phyloP scores from a whole-genome alignment of 495 filamentous ascomycete species.

The Chaetomidium leptoderma region DNA sequence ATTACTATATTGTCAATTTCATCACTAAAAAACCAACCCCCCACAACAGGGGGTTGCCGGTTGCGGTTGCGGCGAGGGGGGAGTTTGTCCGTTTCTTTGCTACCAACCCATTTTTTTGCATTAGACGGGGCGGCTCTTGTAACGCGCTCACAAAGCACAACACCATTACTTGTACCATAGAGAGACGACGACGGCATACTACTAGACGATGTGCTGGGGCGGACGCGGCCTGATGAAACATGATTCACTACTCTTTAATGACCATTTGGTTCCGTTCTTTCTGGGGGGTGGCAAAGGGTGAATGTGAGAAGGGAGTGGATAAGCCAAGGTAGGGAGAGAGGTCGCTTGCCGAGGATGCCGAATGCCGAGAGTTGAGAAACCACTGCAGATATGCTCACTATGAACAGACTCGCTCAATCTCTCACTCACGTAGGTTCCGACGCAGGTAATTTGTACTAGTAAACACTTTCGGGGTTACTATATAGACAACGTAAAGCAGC shows the following conservation, averaged over 20 bases:
- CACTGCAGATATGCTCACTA: too few species aligned
- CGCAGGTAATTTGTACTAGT: too few species aligned
- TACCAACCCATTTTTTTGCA: conserved; percentile 15
- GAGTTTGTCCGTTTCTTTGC: conserved; percentile 9
- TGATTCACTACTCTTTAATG: conserved; percentile 12
- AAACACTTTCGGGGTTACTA: too few species aligned
- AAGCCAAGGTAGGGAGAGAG: not conserved
- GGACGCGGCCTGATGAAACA: conserved; percentile 9
- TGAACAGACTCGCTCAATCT: too few species aligned
- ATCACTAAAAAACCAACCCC: not conserved
- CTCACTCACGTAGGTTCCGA: too few species aligned
- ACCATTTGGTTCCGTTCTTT: not conserved
- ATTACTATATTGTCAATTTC: conserved; percentile 6
- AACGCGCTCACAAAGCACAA: conserved; percentile 5
- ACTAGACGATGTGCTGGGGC: conserved; percentile 23
- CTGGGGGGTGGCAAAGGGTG: too few species aligned
- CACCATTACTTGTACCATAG: conserved; percentile 20
- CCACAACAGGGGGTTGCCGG: not conserved
- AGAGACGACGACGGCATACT: conserved; percentile 7
- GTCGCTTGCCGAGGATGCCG: not conserved
- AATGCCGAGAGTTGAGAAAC: conserved; percentile 1
- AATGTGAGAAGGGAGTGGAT: too few species aligned
- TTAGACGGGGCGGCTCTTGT: conserved; percentile 25
- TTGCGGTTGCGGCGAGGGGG: not conserved
- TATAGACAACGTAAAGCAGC: too few species aligned